Evolutionary conservation across 495 filamentous ascomycete genomes (phyloP), one percentile per base, ranked within the genome.

Genomic region (Penicillium coffeae): DNA sequence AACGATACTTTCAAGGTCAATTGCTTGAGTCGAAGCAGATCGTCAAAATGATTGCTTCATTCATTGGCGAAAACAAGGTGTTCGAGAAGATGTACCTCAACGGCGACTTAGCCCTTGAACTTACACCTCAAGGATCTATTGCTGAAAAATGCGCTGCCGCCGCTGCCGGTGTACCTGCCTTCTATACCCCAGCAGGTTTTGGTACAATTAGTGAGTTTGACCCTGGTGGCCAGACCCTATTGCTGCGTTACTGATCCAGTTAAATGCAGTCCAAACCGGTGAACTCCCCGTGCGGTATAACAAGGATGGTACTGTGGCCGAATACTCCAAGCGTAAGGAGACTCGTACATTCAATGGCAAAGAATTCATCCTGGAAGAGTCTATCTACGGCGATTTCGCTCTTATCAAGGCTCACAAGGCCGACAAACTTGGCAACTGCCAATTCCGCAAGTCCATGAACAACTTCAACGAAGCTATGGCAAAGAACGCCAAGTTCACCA

Each of bases 391-490:
- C 51, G 89, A 95, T 71, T 90, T 88, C 61, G 90, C 90, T 42
- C 90, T 95, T 57, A 77, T 94, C 43, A 89, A 91, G 69, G 90
- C 85, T 1, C 88, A 83, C 77, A 89, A 88, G 69, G 90, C 87
- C 43, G 90, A 95, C 70, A 77, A 82, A 52, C 80, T 92, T 1
- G 90, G 90, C n/a, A 95, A 95, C 73, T 90, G 86, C 68, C 83
- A 87, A 65, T 95, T 95, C 78, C 83, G 89, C 30, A 85, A 87
- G 54, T 78, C 89, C 2, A 88, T 87, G 30, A 83, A 86, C 65
- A 92, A 92, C 69, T 95, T 94, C 78, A 92, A 92, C 66, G 87
- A 86, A 49, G 85, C 83, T 47, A 94, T 95, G 89, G 89, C 81
- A 44, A 84, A 89, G 61, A 90, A 90, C 65, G 89, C 88, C 22